Conservation (phyloP, 2,329 filamentous ascomycete genomes). For the Ophioceras dolichostomum region DNA sequence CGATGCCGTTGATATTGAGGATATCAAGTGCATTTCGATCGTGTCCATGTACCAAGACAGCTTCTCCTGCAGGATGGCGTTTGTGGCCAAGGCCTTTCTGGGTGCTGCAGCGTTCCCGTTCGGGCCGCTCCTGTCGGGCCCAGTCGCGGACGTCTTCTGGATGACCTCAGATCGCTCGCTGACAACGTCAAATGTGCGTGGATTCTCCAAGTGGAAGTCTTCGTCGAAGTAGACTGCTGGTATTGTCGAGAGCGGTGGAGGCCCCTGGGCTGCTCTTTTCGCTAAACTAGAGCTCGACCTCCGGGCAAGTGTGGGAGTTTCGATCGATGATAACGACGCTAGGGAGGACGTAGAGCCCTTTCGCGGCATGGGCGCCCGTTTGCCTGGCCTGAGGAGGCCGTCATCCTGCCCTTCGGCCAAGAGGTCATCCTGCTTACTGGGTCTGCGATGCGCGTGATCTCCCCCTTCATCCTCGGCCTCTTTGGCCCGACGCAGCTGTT, state of each 20-base stretch:
- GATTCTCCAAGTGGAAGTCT: conserved; percentile 90
- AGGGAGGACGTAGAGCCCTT: conserved; percentile 35
- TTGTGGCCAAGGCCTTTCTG: conserved; percentile 83
- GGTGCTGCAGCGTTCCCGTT: conserved; percentile 50
- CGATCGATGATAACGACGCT: conserved; percentile 5
- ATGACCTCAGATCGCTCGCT: conserved; percentile 96
- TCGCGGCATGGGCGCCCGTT: conserved; percentile 23
- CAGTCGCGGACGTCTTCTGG: conserved; percentile 36
- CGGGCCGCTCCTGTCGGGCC: conserved; percentile 31
- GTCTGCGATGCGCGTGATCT: conserved; percentile 24
- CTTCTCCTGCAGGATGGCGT: conserved; percentile 95
- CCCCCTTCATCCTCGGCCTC: conserved; percentile 56
- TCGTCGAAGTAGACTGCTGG: conserved; percentile 91
- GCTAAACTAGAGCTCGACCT: conserved; percentile 34
- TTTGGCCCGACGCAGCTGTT: conserved; percentile 75
- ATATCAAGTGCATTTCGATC: conserved; percentile 92
- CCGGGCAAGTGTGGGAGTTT: conserved; percentile 20
- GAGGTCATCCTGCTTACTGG: conserved; percentile 26
- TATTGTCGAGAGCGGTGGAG: conserved; percentile 83
- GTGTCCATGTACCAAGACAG: conserved; percentile 99
- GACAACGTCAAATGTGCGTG: conserved; percentile 89
- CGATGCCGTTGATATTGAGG: conserved; percentile 89
- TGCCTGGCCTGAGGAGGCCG: conserved; percentile 32
- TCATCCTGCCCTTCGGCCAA: conserved; percentile 24
- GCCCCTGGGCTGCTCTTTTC: conserved; percentile 54